Base-by-base conservation (phyloP, 257 asterid genomes). In the Paulownia fortunei region DNA sequence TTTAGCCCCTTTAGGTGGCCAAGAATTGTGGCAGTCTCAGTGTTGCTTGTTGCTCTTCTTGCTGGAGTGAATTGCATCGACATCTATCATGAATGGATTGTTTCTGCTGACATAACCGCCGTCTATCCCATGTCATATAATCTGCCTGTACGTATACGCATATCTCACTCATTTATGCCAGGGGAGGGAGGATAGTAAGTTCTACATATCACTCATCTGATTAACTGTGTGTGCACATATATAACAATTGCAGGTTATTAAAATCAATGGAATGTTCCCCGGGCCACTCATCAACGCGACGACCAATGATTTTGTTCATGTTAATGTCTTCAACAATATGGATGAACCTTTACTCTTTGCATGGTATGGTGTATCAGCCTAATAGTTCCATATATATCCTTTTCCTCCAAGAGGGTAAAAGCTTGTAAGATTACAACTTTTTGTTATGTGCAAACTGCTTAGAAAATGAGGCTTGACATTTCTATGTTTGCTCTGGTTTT, bases 211-310 rank as follows among this genome's bases (percentile, higher is more conserved):
- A 36, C 13, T 67, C 36, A 7, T 13, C 18, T 42, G 9, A 42
- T 68, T 3, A 42, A 77, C 19, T 58, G 8, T 26, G 19, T 4
- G 8, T 46, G 6, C n/a, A 27, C 51, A 8, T 61, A n/a, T 18
- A n/a, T 12, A 12, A 34, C 12, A 24, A 61, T 36, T 60, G 9
- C 86, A 91, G 97, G 93, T 89, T 19, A 88, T 91, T 34, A 88
- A 89, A 56, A 87, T 91, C 69, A 91, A 89, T 54, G 91, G 88
- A 10, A 72, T 80, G 84, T 91, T 89, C 72, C 97, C 95, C 1
- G 97, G 97, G 24, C 95, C 93, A 11, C 85, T 89, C 12, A 80
- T 91, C 65, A 91, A 89, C 19, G 84, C 88, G 8, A 74, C 95
- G 2, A 89, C 95, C 3, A 83, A 89, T 30, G 93, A 91, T 37